A percentile compares a stretch with the other conserved stretches of the same genome.
Conservation (phyloP, 768 basidiomycete genomes). For the Naganishia vaughanmartiniae region DNA sequence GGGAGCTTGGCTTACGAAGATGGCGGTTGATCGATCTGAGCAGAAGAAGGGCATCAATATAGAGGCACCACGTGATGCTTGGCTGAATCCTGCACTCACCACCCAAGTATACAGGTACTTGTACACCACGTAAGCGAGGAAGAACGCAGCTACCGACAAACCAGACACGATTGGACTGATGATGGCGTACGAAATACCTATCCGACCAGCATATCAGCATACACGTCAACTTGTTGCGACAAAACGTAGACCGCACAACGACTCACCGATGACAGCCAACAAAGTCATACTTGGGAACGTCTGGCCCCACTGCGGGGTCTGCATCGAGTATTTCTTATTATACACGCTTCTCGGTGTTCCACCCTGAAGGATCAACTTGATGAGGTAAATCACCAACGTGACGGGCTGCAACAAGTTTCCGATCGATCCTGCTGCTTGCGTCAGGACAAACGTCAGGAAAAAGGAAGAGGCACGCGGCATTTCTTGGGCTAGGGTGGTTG, state of each 20-base stretch:
- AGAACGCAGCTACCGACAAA: slow-evolving; percentile 75
- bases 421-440: slow-evolving; percentile 61
- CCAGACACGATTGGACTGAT: slow-evolving; percentile 94
- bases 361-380: slow-evolving; percentile 81
- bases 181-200: slow-evolving; percentile 64
- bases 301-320: slow-evolving; percentile 73
- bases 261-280: slow-evolving; percentile 75
- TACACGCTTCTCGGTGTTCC: slow-evolving; percentile 72
- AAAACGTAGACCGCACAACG: too few relatives aligned
- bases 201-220: neutral
- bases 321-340: slow-evolving; percentile 71
- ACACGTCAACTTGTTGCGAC: too few relatives aligned
- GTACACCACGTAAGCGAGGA: slow-evolving; percentile 76
- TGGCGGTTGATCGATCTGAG: slow-evolving; percentile 61
- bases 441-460: slow-evolving; percentile 61
- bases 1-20: neutral
- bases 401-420: slow-evolving; percentile 78
- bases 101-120: slow-evolving; percentile 77
- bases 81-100: slow-evolving; percentile 38
- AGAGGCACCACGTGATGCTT: neutral
- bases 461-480: slow-evolving; percentile 60
- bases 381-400: slow-evolving; percentile 76
- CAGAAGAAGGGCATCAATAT: neutral
- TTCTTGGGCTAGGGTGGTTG: slow-evolving; percentile 69
- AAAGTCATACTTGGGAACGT: slow-evolving; percentile 68